Base-by-base conservation (phyloP, 768 basidiomycete species). In the Psilocybe cubensis region DNA sequence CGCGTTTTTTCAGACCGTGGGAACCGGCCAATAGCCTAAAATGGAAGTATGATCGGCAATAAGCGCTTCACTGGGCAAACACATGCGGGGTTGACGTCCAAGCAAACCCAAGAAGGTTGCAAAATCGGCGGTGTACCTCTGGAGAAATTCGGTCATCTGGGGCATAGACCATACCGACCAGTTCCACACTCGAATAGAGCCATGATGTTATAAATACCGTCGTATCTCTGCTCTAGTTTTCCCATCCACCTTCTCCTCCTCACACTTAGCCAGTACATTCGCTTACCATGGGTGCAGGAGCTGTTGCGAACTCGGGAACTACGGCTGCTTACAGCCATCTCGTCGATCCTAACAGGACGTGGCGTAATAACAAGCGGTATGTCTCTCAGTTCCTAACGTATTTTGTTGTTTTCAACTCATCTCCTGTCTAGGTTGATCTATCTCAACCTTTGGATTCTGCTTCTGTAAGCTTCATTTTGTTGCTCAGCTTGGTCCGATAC, bases 281-380 rank as follows among this genome's bases (percentile, higher is more conserved):
- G 29, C 44, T 56, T 29, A 65, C 60, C 66, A 89, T 90, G 87
- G 84, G 73, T 67, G 83, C 67, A 59, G 85, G 81, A 69, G 76
- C 79, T 63, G 75, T 74, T 59, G 74, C 74, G 59, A 70, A 60
- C 54, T 63, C 69, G 43, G 72, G 70, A 38, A 54, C 56, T 40
- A 62, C 62, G 24, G 68, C 74, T 27, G 78, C 77, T 29, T 83
- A 81, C 62, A 71, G 68, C 7, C 84, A 85, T 62, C 76, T 89
- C 55, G 60, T 89, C 56, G 83, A 91, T 72, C 87, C 86, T 11
- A 82, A 69, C 56, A 77, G 85, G 68, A 89, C 77, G 67, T 91
- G 89, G 89, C 88, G 87, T 73, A 90, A 86, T 74, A 91, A 91
- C 78, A 82, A 70, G 70, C 78, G 89, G 86, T 86, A 63, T n/a